A percentile compares a stretch with the other conserved stretches of the same genome.
Evolutionary conservation across 192 early-diverging fungal species (phyloP).

Genomic region (Coemansia sp.): DNA sequence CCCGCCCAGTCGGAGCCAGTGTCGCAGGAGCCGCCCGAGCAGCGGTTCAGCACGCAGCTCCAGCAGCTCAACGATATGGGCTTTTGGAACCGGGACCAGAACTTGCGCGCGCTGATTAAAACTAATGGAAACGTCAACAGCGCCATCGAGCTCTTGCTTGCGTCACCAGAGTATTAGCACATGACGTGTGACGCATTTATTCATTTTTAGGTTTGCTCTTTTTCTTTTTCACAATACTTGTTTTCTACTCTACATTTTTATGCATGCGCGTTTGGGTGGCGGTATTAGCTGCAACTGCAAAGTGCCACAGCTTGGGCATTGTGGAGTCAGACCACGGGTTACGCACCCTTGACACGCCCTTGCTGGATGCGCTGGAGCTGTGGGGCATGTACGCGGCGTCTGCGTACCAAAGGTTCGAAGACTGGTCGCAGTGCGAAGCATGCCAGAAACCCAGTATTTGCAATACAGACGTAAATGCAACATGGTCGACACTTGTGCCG

Average conservation of each 20-base stretch:
- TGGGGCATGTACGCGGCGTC: constrained; percentile 28
- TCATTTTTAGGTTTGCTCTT: constrained; percentile 8
- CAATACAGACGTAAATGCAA: constrained; percentile 5
- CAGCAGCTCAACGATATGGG: constrained; percentile 95
- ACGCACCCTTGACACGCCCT: background rate
- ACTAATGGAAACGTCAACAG: constrained; percentile 89
- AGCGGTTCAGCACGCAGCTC: constrained; percentile 71
- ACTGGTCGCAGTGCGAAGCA: constrained; percentile 13
- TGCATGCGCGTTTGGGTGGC: background rate
- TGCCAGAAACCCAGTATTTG: constrained; percentile 22
- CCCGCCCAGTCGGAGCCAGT: too few relatives aligned
- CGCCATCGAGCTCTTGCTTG: constrained; percentile 82
- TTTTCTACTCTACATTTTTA: background rate
- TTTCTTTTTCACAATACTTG: background rate
- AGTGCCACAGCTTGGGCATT: background rate
- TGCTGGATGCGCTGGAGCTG: constrained; percentile 8
- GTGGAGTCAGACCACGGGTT: background rate
- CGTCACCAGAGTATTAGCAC: constrained; percentile 17
- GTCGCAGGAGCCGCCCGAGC: constrained; percentile 49
- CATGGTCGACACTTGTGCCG: constrained; percentile 31
- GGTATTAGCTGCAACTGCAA: background rate
- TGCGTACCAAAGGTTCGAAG: constrained; percentile 40
- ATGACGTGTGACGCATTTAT: background rate
- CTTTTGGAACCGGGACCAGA: constrained; percentile 83
- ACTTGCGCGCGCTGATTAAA: constrained; percentile 81